These are phyloP conservation scores for Barnettozyma wickerhamii DNA, from an alignment of 805 yeast species.

Conservation along the genomic window DNA sequence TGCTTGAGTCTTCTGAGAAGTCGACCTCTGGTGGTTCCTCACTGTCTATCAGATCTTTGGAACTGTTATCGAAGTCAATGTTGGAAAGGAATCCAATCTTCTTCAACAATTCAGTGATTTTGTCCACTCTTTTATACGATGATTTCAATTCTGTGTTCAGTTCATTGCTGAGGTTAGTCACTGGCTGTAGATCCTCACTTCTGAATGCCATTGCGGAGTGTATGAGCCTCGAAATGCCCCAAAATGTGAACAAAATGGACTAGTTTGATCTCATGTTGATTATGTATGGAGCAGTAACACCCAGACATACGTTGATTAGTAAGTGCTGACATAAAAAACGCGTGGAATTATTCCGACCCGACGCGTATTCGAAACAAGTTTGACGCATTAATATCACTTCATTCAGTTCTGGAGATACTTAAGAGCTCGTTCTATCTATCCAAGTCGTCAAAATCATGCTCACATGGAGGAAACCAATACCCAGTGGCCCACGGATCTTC, in stretches of 20 bases:
- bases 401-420: too few relatives aligned
- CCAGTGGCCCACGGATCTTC: neutral
- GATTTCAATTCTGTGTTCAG: constrained; percentile 11
- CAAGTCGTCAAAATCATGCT: neutral
- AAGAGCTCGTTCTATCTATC: too few relatives aligned
- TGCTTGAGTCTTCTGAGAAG: constrained; percentile 6
- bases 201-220: constrained; percentile 6
- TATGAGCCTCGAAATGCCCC: too few relatives aligned
- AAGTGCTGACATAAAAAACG: too few relatives aligned
- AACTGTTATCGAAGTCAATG: constrained; percentile 14
- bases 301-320: too few relatives aligned
- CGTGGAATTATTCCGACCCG: too few relatives aligned
- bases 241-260: too few relatives aligned
- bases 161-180: constrained; percentile 13
- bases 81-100: constrained; percentile 12
- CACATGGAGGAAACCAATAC: neutral
- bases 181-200: constrained; percentile 20
- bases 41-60: neutral
- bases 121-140: constrained; percentile 13
- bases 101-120: constrained; percentile 17
- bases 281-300: too few relatives aligned
- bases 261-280: too few relatives aligned
- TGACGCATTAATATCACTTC: too few relatives aligned
- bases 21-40: neutral
- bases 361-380: too few relatives aligned